phyloP scores from a whole-genome alignment of 2,329 filamentous ascomycete genomes.

The Lasiodiplodia sp. region DNA sequence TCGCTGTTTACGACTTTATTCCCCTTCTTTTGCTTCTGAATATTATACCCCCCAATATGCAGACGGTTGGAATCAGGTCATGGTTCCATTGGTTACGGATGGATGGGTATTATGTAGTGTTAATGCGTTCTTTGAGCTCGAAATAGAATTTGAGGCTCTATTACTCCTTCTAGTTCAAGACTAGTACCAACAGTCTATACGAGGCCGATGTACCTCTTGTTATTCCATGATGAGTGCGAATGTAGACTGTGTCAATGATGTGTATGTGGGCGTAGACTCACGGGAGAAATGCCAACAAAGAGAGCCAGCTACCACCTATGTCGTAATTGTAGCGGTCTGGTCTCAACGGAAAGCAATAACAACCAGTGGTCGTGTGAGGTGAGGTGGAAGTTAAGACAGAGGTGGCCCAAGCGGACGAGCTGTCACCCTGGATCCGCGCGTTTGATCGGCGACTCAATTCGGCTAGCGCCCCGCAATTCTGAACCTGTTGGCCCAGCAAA shows the following conservation, averaged over 20 bases:
- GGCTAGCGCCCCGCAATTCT: constrained; percentile 10
- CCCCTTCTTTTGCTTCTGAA: background rate
- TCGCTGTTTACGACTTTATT: background rate
- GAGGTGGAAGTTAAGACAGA: constrained; percentile 18
- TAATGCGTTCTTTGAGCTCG: background rate
- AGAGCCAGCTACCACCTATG: background rate
- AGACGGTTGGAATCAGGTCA: background rate
- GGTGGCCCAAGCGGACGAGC: constrained; percentile 14
- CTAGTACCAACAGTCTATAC: background rate
- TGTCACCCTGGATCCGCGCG: constrained; percentile 17
- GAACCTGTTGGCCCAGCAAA: constrained; percentile 5
- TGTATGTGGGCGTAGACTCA: background rate
- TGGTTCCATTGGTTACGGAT: background rate
- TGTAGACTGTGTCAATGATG: background rate
- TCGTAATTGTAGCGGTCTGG: background rate
- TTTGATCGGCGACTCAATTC: constrained; percentile 22
- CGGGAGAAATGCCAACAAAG: background rate
- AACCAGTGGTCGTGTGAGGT: constrained; percentile 9
- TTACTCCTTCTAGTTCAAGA: background rate
- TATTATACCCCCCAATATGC: constrained; percentile 5
- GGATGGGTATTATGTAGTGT: background rate
- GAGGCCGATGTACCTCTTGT: background rate
- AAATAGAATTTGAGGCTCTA: background rate
- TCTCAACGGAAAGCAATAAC: background rate
- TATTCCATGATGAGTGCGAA: background rate